Conservation (phyloP, 1,284 basidiomycete genomes). For the Boletus semigastroideus region DNA sequence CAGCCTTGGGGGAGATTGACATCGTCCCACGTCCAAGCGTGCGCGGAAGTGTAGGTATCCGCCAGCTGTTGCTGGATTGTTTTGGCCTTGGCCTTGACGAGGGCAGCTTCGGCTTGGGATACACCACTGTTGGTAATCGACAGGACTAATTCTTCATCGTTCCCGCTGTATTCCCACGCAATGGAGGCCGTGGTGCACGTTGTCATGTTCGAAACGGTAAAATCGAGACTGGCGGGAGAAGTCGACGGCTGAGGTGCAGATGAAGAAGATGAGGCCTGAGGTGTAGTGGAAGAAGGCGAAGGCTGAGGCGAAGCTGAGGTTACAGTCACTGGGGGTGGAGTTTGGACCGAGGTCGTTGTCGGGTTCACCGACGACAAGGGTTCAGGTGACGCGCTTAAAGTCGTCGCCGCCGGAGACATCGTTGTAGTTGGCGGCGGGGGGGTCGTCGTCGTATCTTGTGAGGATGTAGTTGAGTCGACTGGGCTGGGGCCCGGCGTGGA, state of each 20-base stretch:
- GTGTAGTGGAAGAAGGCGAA: background rate
- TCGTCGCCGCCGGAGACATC: constrained; percentile 13
- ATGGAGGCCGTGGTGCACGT: constrained; percentile 39
- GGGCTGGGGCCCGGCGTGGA: constrained; percentile 8
- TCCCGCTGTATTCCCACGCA: constrained; percentile 40
- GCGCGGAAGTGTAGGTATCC: constrained; percentile 16
- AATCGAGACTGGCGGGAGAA: constrained; percentile 21
- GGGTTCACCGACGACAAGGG: background rate
- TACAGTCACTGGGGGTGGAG: too few species aligned
- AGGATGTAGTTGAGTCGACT: constrained; percentile 2
- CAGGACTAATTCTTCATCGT: constrained; percentile 26
- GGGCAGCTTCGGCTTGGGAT: constrained; percentile 6
- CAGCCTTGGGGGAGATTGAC: constrained; percentile 45
- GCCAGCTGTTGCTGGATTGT: constrained; percentile 16
- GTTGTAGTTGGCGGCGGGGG: constrained; percentile 2
- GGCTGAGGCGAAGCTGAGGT: too few species aligned
- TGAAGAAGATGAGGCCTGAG: constrained; percentile 14
- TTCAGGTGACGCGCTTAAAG: constrained; percentile 1
- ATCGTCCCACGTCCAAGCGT: constrained; percentile 32
- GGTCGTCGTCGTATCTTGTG: constrained; percentile 2
- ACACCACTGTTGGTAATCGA: constrained; percentile 38
- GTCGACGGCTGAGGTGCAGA: constrained; percentile 22
- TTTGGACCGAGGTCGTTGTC: too few species aligned
- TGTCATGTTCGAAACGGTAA: constrained; percentile 30
- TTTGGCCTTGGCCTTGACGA: constrained; percentile 1